Evolutionary conservation across 2,329 filamentous ascomycete species (phyloP).

Genomic region (Claviceps purpurea): DNA sequence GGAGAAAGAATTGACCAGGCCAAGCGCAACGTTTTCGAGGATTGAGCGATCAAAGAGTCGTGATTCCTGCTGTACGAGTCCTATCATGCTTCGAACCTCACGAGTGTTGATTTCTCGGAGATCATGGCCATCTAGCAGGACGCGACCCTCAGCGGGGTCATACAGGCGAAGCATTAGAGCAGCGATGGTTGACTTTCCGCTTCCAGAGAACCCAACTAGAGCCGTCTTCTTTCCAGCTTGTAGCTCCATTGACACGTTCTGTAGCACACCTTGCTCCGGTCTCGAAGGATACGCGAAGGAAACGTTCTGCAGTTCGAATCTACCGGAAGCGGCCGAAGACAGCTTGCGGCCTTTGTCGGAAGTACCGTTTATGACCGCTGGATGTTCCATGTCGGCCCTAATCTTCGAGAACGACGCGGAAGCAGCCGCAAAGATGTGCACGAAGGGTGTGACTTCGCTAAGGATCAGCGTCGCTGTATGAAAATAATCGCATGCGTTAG

Average conservation of each 20-base stretch:
- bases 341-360: conserved; percentile 21
- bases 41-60: conserved; percentile 48
- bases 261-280: conserved; percentile 24
- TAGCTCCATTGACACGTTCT: background rate
- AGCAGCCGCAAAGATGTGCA: conserved; percentile 43
- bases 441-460: conserved; percentile 43
- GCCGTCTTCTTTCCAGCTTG: conserved; percentile 48
- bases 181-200: conserved; percentile 56
- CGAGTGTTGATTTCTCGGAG: conserved; percentile 43
- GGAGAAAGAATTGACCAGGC: conserved; percentile 22
- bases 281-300: conserved; percentile 25
- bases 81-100: conserved; percentile 40
- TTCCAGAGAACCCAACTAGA: conserved; percentile 56
- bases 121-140: conserved; percentile 26
- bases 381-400: conserved; percentile 37
- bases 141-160: conserved; percentile 26
- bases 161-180: conserved; percentile 57
- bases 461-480: conserved; percentile 22
- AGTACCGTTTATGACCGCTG: conserved; percentile 26
- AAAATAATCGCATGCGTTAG: background rate
- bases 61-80: conserved; percentile 48
- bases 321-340: conserved; percentile 12
- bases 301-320: conserved; percentile 19
- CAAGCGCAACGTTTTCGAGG: conserved; percentile 33
- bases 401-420: conserved; percentile 41